Percentiles rank a stretch among this genome's conserved stretches.
Evolutionary conservation across 1,284 basidiomycete species (phyloP).

Genomic region (Apiotrichum brassicae): DNA sequence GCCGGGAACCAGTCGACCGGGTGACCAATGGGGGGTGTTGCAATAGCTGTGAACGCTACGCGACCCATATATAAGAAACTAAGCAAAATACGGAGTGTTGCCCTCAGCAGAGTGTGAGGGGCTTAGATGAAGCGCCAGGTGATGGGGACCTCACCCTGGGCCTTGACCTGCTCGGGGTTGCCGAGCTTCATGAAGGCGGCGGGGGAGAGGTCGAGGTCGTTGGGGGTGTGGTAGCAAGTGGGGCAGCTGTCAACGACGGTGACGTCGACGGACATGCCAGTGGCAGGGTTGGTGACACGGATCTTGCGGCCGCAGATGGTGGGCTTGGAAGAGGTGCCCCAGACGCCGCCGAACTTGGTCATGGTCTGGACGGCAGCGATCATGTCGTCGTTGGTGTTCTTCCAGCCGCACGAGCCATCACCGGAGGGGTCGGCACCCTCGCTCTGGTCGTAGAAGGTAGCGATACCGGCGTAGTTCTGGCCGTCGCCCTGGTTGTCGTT

Average conservation of each 20-base stretch:
- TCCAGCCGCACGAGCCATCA: constrained; percentile 47
- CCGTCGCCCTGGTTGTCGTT: background rate
- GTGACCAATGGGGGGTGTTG: too few species aligned
- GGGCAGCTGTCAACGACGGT: constrained; percentile 55
- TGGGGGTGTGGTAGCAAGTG: constrained; percentile 56
- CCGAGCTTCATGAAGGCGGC: constrained; percentile 65
- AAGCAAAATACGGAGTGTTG: background rate
- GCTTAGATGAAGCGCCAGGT: constrained; percentile 46
- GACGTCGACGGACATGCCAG: constrained; percentile 11
- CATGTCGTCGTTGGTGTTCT: constrained; percentile 59
- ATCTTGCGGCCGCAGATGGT: constrained; percentile 34
- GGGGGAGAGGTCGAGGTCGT: constrained; percentile 73
- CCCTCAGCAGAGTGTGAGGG: too few species aligned
- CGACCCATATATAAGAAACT: background rate
- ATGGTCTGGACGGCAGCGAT: constrained; percentile 56
- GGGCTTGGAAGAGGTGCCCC: constrained; percentile 17
- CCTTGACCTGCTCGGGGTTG: too few species aligned
- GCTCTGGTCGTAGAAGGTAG: constrained; percentile 66
- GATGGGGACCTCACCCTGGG: constrained; percentile 39
- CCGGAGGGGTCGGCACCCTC: constrained; percentile 61
- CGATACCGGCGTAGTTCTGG: constrained; percentile 36
- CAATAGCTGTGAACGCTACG: background rate
- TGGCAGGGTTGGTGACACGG: background rate
- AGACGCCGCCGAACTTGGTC: constrained; percentile 21
- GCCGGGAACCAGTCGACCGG: too few species aligned